Evolutionary conservation across 352 stramenopile genomes (phyloP).

Genomic region (Pythium aquatile): DNA sequence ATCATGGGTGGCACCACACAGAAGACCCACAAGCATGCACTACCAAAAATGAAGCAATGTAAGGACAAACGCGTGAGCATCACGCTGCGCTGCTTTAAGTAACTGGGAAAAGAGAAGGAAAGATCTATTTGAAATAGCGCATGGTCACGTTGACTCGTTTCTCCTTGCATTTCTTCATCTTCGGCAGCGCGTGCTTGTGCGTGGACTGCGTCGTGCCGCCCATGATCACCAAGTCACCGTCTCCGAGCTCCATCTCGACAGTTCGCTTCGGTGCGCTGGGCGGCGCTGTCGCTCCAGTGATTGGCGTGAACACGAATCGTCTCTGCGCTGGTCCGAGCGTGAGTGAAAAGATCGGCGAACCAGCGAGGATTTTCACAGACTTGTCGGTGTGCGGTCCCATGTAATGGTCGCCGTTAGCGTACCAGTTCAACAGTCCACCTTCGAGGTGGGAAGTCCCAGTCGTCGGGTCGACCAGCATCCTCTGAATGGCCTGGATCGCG

Average conservation of each 20-base stretch:
- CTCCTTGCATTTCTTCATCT: constrained; percentile 48
- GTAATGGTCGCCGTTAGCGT: constrained; percentile 74
- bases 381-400: constrained; percentile 81
- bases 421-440: constrained; percentile 77
- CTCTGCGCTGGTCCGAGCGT: constrained; percentile 58
- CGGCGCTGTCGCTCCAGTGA: background rate
- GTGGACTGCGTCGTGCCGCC: constrained; percentile 71
- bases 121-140: constrained; percentile 42
- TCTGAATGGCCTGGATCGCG: constrained; percentile 45
- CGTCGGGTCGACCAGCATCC: constrained; percentile 36
- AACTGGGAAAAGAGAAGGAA: background rate
- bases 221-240: constrained; percentile 84
- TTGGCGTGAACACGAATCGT: constrained; percentile 66
- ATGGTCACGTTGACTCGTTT: constrained; percentile 51
- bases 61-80: constrained; percentile 41
- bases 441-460: constrained; percentile 8
- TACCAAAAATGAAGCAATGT: constrained; percentile 68
- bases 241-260: constrained; percentile 52
- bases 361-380: constrained; percentile 44
- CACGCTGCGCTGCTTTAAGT: constrained; percentile 50
- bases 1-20: constrained; percentile 82
- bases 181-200: constrained; percentile 81
- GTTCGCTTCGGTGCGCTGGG: constrained; percentile 10
- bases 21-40: constrained; percentile 72
- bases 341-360: constrained; percentile 64